These are phyloP conservation scores for Hypsizygus marmoreus DNA, from an alignment of 768 basidiomycete genomes.

Conservation along the genomic window DNA sequence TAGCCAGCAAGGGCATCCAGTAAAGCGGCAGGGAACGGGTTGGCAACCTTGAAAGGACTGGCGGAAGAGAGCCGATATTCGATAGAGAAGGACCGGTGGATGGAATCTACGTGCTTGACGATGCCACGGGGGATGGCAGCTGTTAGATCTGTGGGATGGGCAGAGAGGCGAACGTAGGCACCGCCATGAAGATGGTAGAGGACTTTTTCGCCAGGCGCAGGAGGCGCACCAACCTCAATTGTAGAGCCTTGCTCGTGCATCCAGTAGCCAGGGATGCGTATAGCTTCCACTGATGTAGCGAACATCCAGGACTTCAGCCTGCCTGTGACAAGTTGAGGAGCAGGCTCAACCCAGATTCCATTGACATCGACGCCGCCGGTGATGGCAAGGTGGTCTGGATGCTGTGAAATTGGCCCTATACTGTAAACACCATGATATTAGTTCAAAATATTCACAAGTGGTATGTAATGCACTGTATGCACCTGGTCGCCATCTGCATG, in stretches of 20 bases:
- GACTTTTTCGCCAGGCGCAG: conserved; percentile 54
- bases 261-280: conserved; percentile 61
- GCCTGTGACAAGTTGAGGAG: conserved; percentile 43
- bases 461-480: conserved; percentile 7
- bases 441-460: neutral
- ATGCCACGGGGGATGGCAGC: conserved; percentile 47
- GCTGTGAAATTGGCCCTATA: conserved; percentile 30
- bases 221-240: conserved; percentile 36
- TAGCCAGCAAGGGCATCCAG: conserved; percentile 78
- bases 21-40: conserved; percentile 76
- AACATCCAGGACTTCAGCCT: conserved; percentile 43
- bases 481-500: conserved; percentile 28
- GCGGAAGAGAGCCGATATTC: conserved; percentile 72
- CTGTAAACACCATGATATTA: conserved; percentile 26
- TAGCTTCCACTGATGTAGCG: conserved; percentile 38
- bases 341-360: conserved; percentile 51
- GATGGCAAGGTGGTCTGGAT: conserved; percentile 44
- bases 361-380: conserved; percentile 40
- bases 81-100: conserved; percentile 57
- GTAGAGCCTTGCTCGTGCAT: conserved; percentile 41
- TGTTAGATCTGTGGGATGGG: conserved; percentile 54
- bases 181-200: conserved; percentile 69
- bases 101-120: conserved; percentile 42
- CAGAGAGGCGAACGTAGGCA: conserved; percentile 53
- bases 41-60: conserved; percentile 38